Evolutionary conservation across 2,329 filamentous ascomycete genomes (phyloP).

Genomic region (Grosmannia huntii): DNA sequence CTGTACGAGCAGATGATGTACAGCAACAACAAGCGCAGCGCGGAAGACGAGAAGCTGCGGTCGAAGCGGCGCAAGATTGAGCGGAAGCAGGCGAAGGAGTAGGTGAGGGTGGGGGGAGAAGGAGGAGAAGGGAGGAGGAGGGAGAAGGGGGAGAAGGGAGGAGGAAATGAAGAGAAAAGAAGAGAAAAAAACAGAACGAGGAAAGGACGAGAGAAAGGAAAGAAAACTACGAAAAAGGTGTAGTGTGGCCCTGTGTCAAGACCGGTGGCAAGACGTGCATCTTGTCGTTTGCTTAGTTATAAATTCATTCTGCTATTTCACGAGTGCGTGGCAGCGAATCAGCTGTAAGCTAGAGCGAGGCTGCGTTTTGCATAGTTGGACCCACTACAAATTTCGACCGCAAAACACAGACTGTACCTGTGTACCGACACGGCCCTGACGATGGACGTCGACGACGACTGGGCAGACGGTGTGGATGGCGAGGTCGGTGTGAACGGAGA

Average conservation of each 20-base stretch:
- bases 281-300: no score
- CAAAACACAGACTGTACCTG: no score
- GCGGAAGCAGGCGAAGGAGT: constrained; percentile 37
- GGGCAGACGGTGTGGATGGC: background rate
- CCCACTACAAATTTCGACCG: no score
- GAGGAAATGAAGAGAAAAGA: background rate
- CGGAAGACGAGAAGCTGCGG: constrained; percentile 75
- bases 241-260: no score
- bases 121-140: background rate
- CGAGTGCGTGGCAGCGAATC: no score
- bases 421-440: no score
- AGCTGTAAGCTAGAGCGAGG: no score
- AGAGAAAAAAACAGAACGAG: background rate
- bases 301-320: no score
- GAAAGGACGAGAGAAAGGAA: background rate
- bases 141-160: background rate
- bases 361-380: no score
- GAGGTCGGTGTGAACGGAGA: no score
- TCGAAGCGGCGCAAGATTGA: constrained; percentile 87
- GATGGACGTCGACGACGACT: background rate
- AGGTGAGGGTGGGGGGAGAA: background rate
- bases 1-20: constrained; percentile 96
- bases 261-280: no score
- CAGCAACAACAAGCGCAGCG: constrained; percentile 85
- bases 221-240: no score